phyloP scores from a whole-genome alignment of 495 filamentous ascomycete genomes.

The Aspergillus diversus region DNA sequence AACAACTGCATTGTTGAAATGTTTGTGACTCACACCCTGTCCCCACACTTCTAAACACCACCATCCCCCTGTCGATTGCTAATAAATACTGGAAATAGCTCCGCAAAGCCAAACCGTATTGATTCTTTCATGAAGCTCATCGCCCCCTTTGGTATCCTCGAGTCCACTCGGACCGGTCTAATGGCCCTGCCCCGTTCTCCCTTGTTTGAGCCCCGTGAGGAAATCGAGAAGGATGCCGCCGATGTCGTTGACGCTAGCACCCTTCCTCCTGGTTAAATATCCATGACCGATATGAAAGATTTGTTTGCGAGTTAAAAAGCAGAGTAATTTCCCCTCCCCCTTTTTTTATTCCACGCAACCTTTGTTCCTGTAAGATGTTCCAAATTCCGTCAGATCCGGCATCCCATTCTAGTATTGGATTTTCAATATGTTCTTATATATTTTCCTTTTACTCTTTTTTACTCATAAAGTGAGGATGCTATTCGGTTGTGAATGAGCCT shows the following conservation, averaged over 20 bases:
- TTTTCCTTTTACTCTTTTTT: not conserved
- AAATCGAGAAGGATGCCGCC: slow-evolving; percentile 79
- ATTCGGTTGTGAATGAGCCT: not conserved
- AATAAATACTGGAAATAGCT: slow-evolving; percentile 50
- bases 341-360: not conserved
- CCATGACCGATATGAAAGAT: slow-evolving; percentile 16
- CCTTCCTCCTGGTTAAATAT: slow-evolving; percentile 82
- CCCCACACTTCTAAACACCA: not conserved
- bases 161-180: slow-evolving; percentile 89
- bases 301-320: slow-evolving; percentile 6
- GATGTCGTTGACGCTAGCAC: slow-evolving; percentile 91
- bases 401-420: not conserved
- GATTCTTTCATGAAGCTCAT: slow-evolving; percentile 98
- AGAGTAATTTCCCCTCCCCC: not conserved
- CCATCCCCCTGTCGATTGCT: not conserved
- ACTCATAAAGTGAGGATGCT: not conserved
- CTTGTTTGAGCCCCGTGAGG: slow-evolving; percentile 72
- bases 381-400: not conserved
- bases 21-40: slow-evolving; percentile 56
- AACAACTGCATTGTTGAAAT: slow-evolving; percentile 98
- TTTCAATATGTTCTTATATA: slow-evolving; percentile 2
- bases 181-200: slow-evolving; percentile 97
- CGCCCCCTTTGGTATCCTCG: slow-evolving; percentile 92
- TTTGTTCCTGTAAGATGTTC: not conserved
- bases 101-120: slow-evolving; percentile 90